These are phyloP conservation scores for Fusarium sp. DNA, from an alignment of 2,329 filamentous ascomycete species.

Conservation along the genomic window DNA sequence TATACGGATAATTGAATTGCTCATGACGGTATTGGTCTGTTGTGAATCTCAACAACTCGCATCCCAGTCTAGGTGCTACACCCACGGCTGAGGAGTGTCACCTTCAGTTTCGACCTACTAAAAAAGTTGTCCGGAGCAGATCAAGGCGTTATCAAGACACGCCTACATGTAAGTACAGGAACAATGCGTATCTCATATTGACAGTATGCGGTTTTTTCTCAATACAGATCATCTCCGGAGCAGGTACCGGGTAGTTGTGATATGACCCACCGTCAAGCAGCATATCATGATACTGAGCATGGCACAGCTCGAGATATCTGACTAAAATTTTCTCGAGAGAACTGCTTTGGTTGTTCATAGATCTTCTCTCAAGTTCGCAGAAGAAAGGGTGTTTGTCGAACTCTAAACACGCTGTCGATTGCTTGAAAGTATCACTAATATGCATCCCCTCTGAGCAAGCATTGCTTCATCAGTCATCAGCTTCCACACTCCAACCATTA, in stretches of 20 bases:
- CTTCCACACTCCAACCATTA: conserved; percentile 11
- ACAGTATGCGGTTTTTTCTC: neutral
- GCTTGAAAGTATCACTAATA: neutral
- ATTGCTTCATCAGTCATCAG: conserved; percentile 15
- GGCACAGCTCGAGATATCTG: neutral
- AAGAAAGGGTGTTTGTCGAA: neutral
- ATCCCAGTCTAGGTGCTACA: neutral
- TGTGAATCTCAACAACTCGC: neutral
- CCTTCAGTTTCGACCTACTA: neutral
- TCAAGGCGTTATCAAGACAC: neutral
- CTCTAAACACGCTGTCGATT: neutral
- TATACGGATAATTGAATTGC: neutral
- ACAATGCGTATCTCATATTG: neutral
- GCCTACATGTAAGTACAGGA: neutral
- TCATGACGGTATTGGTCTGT: neutral
- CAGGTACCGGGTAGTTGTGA: neutral
- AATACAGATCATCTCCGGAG: neutral
- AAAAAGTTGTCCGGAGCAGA: neutral
- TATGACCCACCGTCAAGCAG: neutral
- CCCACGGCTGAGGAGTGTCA: neutral
- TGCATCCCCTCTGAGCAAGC: neutral
- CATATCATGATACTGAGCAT: neutral
- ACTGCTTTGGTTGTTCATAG: neutral
- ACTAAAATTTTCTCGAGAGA: neutral
- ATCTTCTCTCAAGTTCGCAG: neutral